phyloP scores from a whole-genome alignment of 257 asterid genomes.

The Penstemon barbatus region DNA sequence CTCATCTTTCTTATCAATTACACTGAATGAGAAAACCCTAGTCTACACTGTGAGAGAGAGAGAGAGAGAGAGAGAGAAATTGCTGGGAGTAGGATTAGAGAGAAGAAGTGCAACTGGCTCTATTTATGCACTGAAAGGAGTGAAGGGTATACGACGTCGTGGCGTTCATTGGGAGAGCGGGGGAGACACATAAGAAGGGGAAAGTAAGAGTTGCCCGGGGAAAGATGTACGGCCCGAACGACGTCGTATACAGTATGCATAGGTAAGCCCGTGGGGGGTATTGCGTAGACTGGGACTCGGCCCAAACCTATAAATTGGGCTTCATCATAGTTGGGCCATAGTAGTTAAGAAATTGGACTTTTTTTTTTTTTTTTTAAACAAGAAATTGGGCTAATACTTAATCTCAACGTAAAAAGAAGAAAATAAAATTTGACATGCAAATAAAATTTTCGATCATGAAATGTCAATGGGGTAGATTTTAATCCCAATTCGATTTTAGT shows the following conservation, averaged over 20 bases:
- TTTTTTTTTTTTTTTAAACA: too few relatives aligned
- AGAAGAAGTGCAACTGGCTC: conserved; percentile 10
- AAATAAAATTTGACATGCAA: too few relatives aligned
- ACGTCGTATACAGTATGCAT: too few relatives aligned
- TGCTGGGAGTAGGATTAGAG: conserved; percentile 10
- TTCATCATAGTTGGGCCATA: neutral
- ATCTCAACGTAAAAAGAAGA: too few relatives aligned
- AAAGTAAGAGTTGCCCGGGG: neutral
- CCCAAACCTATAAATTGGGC: neutral
- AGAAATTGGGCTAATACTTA: too few relatives aligned
- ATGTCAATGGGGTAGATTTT: too few relatives aligned
- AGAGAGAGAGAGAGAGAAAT: conserved; percentile 1
- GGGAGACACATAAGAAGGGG: neutral
- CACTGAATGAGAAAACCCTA: conserved; percentile 30
- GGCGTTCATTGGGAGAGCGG: neutral
- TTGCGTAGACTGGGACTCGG: neutral
- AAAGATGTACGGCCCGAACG: neutral
- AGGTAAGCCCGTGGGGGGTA: neutral
- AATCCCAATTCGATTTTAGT: too few relatives aligned
- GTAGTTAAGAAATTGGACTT: too few relatives aligned
- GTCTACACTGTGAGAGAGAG: neutral
- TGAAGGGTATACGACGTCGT: conserved; percentile 36
- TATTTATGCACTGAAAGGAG: conserved; percentile 19
- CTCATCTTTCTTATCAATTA: conserved; percentile 52
- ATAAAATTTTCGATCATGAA: too few relatives aligned